Evolutionary conservation across 805 yeast species (phyloP).

Genomic region (Candida ascalaphidarum): DNA sequence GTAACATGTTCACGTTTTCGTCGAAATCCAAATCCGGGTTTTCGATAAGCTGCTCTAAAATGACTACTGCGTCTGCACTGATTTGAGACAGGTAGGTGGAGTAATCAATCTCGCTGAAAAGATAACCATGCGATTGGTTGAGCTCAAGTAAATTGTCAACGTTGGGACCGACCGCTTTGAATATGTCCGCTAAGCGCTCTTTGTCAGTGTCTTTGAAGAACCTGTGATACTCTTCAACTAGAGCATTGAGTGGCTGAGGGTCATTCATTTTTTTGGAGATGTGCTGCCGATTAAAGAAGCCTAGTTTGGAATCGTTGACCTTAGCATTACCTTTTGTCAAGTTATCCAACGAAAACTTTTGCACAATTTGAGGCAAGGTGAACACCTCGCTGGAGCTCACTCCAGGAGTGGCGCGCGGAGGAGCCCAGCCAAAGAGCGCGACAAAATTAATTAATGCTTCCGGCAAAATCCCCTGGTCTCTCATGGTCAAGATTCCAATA

Average conservation of each 20-base stretch:
- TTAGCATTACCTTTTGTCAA: constrained; percentile 92
- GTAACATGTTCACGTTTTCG: too few species aligned
- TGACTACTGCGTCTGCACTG: too few species aligned
- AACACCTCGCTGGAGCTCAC: constrained; percentile 44
- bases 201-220: constrained; percentile 7
- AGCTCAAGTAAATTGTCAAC: constrained; percentile 50
- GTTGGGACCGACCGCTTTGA: constrained; percentile 39
- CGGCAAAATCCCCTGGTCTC: constrained; percentile 60
- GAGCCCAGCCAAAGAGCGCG: constrained; percentile 94
- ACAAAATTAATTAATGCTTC: constrained; percentile 84
- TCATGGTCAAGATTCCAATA: constrained; percentile 55
- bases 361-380: constrained; percentile 41
- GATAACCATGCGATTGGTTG: constrained; percentile 34
- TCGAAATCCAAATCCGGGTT: too few species aligned
- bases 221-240: constrained; percentile 19
- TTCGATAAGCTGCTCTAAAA: too few species aligned
- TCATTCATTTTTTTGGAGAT: constrained; percentile 36
- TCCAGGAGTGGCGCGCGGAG: constrained; percentile 47
- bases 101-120: constrained; percentile 34
- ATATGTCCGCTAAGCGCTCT: constrained; percentile 28
- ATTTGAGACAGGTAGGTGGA: too few species aligned
- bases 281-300: constrained; percentile 70
- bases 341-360: constrained; percentile 54
- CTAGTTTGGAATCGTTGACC: constrained; percentile 71
- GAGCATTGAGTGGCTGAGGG: constrained; percentile 20